Evolutionary conservation across 148 eudicot genomes (phyloP), one percentile per base, ranked within the genome.

Genomic region (Cornus suecica): DNA sequence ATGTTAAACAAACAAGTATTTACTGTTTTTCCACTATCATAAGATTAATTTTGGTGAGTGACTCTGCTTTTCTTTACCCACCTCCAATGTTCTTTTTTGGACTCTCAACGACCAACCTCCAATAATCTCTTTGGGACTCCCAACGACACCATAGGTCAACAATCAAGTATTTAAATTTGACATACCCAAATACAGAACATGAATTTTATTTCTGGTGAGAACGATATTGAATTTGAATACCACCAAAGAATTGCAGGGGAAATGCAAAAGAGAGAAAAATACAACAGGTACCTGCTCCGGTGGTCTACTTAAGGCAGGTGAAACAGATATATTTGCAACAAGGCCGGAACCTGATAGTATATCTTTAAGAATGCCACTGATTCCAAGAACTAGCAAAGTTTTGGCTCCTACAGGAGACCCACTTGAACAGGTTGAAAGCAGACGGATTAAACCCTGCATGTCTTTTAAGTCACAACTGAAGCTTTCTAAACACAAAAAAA

Each of bases 381-480:
- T 80, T 51, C 98, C 97, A 24, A 96, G 88, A 69, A 93, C 91
- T 34, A 96, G 84, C 80, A 96, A 79, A 7, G 98, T 90, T 83
- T 96, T 96, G 34, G 99, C 87, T 74, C 97, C 99, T 42, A 91
- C 83, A 64, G 90, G 90, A 64, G 99, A 96, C 66, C 99, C 99
- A 83, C 92, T 93, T 66, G 98, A 97, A 80, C 99, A 96, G 28
- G 94, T 93, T 65, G 97, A 91, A 79, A 96, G 99, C 80, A 96
- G 87, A 15, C 94, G 93, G 42, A 96, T 83, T 81, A 96, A 83
- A 13, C 99, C 99, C 99, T 96, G 83, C 82, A 85, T n/a, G 69
- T 68, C 48, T 23, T 28, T 25, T 27, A 72, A 25, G 65, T 85
- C 60, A 84, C 25, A 54, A 32, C 25, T 64, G 61, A 69, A 73